Base-by-base conservation (phyloP, 805 yeast species). In the Candida lessepsii region DNA sequence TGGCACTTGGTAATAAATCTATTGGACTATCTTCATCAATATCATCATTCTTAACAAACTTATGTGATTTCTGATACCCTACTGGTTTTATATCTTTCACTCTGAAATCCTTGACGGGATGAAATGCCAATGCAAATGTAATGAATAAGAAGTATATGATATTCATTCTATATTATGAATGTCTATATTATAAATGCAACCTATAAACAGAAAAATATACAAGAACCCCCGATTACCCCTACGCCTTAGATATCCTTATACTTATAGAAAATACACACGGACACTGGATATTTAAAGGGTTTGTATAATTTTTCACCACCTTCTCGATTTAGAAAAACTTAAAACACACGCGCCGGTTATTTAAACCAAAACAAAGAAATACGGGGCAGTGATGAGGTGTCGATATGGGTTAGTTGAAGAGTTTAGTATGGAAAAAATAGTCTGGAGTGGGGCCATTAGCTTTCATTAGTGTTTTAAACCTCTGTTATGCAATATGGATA, bases 41-140 rank as follows among this genome's bases (percentile, higher is more conserved):
- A 26, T 26, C 11, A 20, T 9, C 23, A 7, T 20, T 20, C 29
- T 26, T 26, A 26, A n/a, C n/a, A n/a, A n/a, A n/a, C n/a, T 25
- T 24, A 15, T 18, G 15, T 15, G 7, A 23, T 10, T 30, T 20
- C 9, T 29, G 18, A 13, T 29, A 9, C 6, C 3, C 17, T 14
- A 3, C 6, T 10, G 39, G 25, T 14, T 26, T 30, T 7, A 47
- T 29, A 25, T 44, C 51, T 9, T 40, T 35, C 7, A 49, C 54
- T 20, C 56, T 33, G 19, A 52, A 52, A 28, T 52, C 56, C 20
- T 45, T 41, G 3, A 52, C 52, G 3, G 53, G 53, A 27, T 44
- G 46, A 26, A 50, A 39, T 11, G 40, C 52, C 23, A 34, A 32
- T 19, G 39, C 39, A 19, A 35, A 18, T 25, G 27, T 11, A 14